phyloP scores from a whole-genome alignment of 176 grass and related monocot genomes.

The Lolium rigidum region DNA sequence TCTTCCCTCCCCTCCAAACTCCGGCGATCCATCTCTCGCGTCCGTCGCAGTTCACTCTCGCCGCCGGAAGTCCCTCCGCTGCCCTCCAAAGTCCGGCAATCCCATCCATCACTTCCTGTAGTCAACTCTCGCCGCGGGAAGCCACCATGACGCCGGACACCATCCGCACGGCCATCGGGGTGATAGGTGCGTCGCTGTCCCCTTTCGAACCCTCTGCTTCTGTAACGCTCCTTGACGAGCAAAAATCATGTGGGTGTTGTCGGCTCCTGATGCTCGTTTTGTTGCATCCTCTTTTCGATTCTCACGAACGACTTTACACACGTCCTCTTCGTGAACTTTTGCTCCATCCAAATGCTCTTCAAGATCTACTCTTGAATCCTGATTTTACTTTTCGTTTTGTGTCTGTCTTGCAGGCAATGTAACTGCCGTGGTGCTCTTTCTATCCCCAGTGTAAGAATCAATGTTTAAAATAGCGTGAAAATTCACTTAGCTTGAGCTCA shows the following conservation, averaged over 20 bases:
- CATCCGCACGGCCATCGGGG: slow-evolving; percentile 75
- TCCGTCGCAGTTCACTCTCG: no score
- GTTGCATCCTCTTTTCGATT: background rate
- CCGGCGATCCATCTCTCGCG: no score
- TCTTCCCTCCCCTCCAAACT: no score
- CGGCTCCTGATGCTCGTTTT: slow-evolving; percentile 5
- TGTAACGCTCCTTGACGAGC: no score
- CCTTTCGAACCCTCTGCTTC: background rate
- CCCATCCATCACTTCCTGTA: no score
- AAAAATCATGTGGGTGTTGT: background rate
- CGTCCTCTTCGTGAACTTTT: background rate
- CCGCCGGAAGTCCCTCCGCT: background rate
- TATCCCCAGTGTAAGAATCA: slow-evolving; percentile 80
- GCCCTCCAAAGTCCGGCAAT: background rate
- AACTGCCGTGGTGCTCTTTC: slow-evolving; percentile 81
- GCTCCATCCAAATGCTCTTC: background rate
- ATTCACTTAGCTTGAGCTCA: background rate
- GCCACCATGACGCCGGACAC: slow-evolving; percentile 59
- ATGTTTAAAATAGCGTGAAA: background rate
- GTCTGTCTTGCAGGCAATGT: slow-evolving; percentile 77
- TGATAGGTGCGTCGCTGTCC: slow-evolving; percentile 53
- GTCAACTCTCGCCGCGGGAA: background rate
- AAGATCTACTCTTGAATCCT: slow-evolving; percentile 1
- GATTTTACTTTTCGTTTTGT: background rate
- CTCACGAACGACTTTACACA: background rate